phyloP scores from a whole-genome alignment of 768 basidiomycete genomes.

The Russula sp. region DNA sequence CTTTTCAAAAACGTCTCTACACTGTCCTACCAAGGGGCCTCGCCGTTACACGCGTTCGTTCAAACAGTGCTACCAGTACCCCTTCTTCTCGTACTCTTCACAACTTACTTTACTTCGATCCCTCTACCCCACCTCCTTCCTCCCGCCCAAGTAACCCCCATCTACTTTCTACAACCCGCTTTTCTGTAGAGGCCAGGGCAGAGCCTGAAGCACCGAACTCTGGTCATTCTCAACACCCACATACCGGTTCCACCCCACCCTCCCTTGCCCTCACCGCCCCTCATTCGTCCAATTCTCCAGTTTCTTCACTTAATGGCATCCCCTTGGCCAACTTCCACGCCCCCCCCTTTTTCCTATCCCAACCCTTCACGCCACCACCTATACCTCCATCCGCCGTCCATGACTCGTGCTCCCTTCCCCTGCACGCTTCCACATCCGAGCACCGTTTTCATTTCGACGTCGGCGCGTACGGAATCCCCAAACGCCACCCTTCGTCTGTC shows the following conservation, averaged over 20 bases:
- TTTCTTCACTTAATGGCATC: constrained; percentile 29
- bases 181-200: constrained; percentile 42
- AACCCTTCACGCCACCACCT: constrained; percentile 24
- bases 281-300: constrained; percentile 32
- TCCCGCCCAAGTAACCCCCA: constrained; percentile 38
- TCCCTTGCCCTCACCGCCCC: constrained; percentile 43
- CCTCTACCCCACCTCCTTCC: constrained; percentile 32
- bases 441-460: constrained; percentile 55
- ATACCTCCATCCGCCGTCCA: constrained; percentile 20
- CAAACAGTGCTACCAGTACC: constrained; percentile 32
- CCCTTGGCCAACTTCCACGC: constrained; percentile 37
- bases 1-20: constrained; percentile 48
- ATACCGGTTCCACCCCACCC: constrained; percentile 31
- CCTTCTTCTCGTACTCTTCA: constrained; percentile 40
- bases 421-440: constrained; percentile 29
- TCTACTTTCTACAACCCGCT: constrained; percentile 37
- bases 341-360: constrained; percentile 32
- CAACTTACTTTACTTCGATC: constrained; percentile 41
- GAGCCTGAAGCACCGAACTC: constrained; percentile 37
- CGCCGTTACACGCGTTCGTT: constrained; percentile 36
- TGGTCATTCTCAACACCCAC: constrained; percentile 31
- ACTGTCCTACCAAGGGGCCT: constrained; percentile 38
- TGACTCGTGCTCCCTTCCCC: constrained; percentile 18
- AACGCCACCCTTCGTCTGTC: constrained; percentile 30
- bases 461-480: constrained; percentile 84